A percentile compares a stretch with the other conserved stretches of the same genome.
These are phyloP conservation scores for Aureobasidium sp. DNA, from an alignment of 2,329 filamentous ascomycete genomes.

Conservation along the genomic window DNA sequence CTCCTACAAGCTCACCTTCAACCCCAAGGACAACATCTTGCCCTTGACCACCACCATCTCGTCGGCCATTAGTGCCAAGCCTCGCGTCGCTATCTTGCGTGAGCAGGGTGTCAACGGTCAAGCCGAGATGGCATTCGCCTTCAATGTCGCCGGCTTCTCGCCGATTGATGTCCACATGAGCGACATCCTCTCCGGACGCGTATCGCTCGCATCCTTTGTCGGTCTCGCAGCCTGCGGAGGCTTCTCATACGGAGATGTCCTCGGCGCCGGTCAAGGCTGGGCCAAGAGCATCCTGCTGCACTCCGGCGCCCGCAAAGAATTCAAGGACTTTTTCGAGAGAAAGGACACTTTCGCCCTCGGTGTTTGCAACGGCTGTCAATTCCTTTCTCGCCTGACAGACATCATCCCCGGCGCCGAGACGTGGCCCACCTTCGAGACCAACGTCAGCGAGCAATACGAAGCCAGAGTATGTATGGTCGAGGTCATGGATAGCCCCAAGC, in stretches of 20 bases:
- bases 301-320: constrained; percentile 65
- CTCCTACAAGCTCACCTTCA: constrained; percentile 73
- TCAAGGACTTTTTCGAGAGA: constrained; percentile 77
- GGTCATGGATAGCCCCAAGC: constrained; percentile 54
- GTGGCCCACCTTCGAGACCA: constrained; percentile 85
- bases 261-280: constrained; percentile 96
- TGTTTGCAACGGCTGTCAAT: constrained; percentile 97
- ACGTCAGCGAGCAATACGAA: constrained; percentile 83
- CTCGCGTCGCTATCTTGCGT: constrained; percentile 82
- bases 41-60: constrained; percentile 60
- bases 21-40: constrained; percentile 68
- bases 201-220: constrained; percentile 73
- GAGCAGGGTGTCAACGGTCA: constrained; percentile 95
- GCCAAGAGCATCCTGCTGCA: constrained; percentile 88
- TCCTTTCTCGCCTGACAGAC: constrained; percentile 74
- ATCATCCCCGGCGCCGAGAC: constrained; percentile 74
- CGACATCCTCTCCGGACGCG: constrained; percentile 70
- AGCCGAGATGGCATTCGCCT: constrained; percentile 97
- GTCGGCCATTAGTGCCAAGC: constrained; percentile 54
- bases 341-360: constrained; percentile 87
- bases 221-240: constrained; percentile 93
- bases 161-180: constrained; percentile 96
- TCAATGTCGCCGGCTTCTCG: constrained; percentile 83
- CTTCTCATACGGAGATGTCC: constrained; percentile 88
- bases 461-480: constrained; percentile 80